Conservation (phyloP, 306 rosid genomes). For the Trifolium dubium region DNA sequence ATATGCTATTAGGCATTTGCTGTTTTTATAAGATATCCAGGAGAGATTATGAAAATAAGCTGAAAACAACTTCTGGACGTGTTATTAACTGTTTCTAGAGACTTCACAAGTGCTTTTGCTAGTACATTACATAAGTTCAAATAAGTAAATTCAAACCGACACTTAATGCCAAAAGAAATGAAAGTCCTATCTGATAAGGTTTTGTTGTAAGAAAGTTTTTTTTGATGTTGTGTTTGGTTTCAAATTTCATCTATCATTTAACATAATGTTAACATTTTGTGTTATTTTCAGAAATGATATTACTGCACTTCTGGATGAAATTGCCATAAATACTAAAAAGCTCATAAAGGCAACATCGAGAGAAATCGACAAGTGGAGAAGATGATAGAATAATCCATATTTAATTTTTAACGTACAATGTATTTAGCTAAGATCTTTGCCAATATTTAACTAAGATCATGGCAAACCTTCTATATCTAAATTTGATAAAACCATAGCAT, state of each 20-base stretch:
- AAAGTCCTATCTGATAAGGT: slow-evolving; percentile 13
- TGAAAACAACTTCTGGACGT: neutral
- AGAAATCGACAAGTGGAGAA: slow-evolving; percentile 80
- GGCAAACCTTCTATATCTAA: neutral
- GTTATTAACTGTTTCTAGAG: neutral
- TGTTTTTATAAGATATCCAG: too few relatives aligned
- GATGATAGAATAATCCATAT: slow-evolving; percentile 48
- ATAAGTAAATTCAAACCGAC: neutral
- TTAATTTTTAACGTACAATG: slow-evolving; percentile 27
- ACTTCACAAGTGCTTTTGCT: neutral
- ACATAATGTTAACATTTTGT: slow-evolving; percentile 14
- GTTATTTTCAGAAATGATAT: slow-evolving; percentile 65
- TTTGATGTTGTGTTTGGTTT: slow-evolving; percentile 19
- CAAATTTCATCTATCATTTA: slow-evolving; percentile 11
- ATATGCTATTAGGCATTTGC: too few relatives aligned
- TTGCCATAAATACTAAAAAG: slow-evolving; percentile 69
- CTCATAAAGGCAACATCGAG: slow-evolving; percentile 65
- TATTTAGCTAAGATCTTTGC: slow-evolving; percentile 9
- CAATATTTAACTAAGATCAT: slow-evolving; percentile 17
- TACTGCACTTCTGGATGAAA: slow-evolving; percentile 70
- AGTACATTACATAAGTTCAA: too few relatives aligned
- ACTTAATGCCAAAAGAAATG: slow-evolving; percentile 5
- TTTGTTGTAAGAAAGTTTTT: neutral
- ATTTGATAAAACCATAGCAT: too few relatives aligned
- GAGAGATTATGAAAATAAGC: neutral